A percentile compares a stretch with the other conserved stretches of the same genome.
These are phyloP conservation scores for Colletotrichum noveboracense DNA, from an alignment of 2,329 filamentous ascomycete genomes.

Conservation along the genomic window DNA sequence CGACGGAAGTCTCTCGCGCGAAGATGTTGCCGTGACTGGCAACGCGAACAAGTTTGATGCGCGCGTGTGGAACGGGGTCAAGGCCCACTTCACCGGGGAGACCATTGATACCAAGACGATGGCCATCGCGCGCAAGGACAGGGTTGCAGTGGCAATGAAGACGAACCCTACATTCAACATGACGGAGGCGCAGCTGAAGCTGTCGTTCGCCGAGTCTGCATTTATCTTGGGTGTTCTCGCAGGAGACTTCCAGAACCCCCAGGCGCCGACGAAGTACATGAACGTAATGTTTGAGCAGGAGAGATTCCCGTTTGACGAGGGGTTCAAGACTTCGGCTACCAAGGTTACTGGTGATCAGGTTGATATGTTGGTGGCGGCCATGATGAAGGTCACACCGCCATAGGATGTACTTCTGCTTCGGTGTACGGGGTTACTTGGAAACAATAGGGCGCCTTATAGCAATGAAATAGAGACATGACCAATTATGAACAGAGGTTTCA, in stretches of 20 bases:
- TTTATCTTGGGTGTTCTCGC: background rate
- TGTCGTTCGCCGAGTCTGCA: background rate
- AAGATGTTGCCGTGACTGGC: conserved; percentile 24
- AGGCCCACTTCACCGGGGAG: background rate
- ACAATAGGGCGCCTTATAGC: background rate
- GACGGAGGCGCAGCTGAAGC: background rate
- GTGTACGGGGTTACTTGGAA: background rate
- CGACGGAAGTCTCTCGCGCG: conserved; percentile 33
- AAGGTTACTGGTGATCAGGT: background rate
- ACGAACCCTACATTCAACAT: background rate
- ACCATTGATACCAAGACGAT: background rate
- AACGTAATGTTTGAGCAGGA: background rate
- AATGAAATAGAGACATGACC: background rate
- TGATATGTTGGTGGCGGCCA: background rate
- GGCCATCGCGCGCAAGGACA: conserved; percentile 41
- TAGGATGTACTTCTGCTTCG: background rate
- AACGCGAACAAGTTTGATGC: background rate
- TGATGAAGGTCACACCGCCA: background rate
- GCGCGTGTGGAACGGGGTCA: background rate
- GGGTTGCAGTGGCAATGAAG: background rate
- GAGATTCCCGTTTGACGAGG: background rate
- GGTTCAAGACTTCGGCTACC: background rate
- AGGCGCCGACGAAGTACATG: background rate
- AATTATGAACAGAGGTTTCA: accelerated
- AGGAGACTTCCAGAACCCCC: background rate